Evolutionary conservation across 164 flowering plant species (phyloP).

Genomic region (Piper betle): DNA sequence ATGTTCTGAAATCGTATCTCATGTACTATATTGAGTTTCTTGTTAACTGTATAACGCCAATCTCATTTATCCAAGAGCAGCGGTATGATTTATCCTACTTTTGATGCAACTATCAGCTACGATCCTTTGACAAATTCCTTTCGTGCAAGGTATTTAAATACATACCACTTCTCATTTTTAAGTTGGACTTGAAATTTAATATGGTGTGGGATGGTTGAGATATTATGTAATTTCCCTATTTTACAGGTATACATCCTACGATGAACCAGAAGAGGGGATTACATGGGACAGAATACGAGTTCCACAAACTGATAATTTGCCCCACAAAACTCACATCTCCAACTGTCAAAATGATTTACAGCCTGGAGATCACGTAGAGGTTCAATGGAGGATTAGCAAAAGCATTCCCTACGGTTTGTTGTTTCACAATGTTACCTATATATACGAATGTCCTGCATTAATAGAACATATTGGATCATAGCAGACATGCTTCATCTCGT

Average conservation of each 20-base stretch:
- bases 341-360: slow-evolving; percentile 57
- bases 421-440: no score
- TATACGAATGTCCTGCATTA: no score
- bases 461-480: no score
- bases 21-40: no score
- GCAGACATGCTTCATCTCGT: no score
- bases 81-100: no score
- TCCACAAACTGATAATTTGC: slow-evolving; percentile 45
- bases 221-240: not conserved
- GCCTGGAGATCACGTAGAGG: slow-evolving; percentile 85
- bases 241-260: slow-evolving; percentile 47
- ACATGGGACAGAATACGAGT: slow-evolving; percentile 73
- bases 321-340: slow-evolving; percentile 52
- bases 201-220: no score
- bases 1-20: no score
- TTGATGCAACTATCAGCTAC: slow-evolving; percentile 33
- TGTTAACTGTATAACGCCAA: no score
- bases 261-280: slow-evolving; percentile 46
- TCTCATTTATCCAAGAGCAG: no score
- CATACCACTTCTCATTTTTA: no score
- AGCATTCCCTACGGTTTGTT: slow-evolving; percentile 75
- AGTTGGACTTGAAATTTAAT: not conserved
- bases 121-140: slow-evolving; percentile 54
- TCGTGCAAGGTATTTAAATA: slow-evolving; percentile 61
- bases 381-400: slow-evolving; percentile 90